Evolutionary conservation across 129 eudicot genomes (phyloP).

Genomic region (Tagetes erecta): DNA sequence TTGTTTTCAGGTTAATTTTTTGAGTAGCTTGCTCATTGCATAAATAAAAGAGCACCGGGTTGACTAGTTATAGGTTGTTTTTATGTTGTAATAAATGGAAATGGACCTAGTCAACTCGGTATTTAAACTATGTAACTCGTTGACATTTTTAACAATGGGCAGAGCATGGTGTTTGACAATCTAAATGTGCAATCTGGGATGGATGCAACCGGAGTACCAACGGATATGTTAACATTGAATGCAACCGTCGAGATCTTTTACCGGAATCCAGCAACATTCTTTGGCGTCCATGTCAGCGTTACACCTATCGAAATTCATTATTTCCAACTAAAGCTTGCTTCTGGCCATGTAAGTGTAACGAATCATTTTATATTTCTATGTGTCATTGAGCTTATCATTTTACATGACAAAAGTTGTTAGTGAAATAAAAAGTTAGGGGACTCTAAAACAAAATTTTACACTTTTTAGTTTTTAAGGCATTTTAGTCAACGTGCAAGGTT

Average conservation of each 20-base stretch:
- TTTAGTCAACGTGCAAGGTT: neutral
- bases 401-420: no score
- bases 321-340: conserved; percentile 68
- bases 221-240: conserved; percentile 88
- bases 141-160: conserved; percentile 27
- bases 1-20: no score
- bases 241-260: conserved; percentile 72
- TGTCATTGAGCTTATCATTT: no score
- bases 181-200: conserved; percentile 83
- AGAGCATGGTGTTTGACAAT: conserved; percentile 71
- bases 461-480: no score
- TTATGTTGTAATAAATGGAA: no score
- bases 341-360: conserved; percentile 60
- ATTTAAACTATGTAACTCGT: neutral
- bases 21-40: no score
- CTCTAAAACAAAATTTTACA: no score
- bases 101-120: no score
- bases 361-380: no score
- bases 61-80: no score
- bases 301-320: conserved; percentile 70
- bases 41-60: no score
- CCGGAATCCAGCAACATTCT: conserved; percentile 75
- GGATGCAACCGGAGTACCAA: conserved; percentile 81
- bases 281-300: conserved; percentile 86
- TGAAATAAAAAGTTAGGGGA: no score